Conservation (phyloP, 2,329 filamentous ascomycete species). For the Neofusicoccum cordaticola region DNA sequence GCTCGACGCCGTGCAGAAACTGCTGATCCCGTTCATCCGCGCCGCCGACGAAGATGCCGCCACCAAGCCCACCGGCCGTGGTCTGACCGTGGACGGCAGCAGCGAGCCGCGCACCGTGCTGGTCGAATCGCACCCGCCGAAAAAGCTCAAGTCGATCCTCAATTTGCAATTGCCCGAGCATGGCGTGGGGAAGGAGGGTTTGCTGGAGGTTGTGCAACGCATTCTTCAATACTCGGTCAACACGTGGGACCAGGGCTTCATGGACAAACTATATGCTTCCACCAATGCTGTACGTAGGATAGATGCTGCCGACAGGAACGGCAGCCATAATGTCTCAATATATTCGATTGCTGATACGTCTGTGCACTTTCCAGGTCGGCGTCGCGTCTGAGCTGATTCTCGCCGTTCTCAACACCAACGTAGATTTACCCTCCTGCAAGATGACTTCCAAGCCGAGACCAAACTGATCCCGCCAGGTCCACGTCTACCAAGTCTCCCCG, state of each 20-base stretch:
- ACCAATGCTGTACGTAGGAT: slow-evolving; percentile 67
- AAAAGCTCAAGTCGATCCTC: slow-evolving; percentile 42
- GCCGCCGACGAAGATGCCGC: slow-evolving; percentile 65
- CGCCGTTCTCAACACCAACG: slow-evolving; percentile 85
- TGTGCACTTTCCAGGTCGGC: slow-evolving; percentile 57
- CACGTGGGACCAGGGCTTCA: slow-evolving; percentile 96
- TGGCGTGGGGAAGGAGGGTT: slow-evolving; percentile 41
- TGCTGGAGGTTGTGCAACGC: slow-evolving; percentile 56
- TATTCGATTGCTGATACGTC: background rate
- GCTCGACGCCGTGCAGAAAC: slow-evolving; percentile 62
- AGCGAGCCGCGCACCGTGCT: slow-evolving; percentile 41
- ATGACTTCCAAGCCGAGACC: background rate
- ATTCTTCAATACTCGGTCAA: slow-evolving; percentile 87
- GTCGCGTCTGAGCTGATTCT: slow-evolving; percentile 82
- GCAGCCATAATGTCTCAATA: background rate
- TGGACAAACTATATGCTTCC: slow-evolving; percentile 92
- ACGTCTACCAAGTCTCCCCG: slow-evolving; percentile 92
- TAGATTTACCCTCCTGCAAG: slow-evolving; percentile 30
- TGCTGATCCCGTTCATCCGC: slow-evolving; percentile 69
- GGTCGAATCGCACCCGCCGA: slow-evolving; percentile 44
- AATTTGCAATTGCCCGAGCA: slow-evolving; percentile 36
- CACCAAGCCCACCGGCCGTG: slow-evolving; percentile 53
- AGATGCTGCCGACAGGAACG: background rate
- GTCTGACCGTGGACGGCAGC: slow-evolving; percentile 63
- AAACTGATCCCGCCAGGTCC: slow-evolving; percentile 51